Percentiles rank a stretch among this genome's conserved stretches.
Evolutionary conservation across 257 asterid genomes (phyloP).

Genomic region (Solanum chiquidenum): DNA sequence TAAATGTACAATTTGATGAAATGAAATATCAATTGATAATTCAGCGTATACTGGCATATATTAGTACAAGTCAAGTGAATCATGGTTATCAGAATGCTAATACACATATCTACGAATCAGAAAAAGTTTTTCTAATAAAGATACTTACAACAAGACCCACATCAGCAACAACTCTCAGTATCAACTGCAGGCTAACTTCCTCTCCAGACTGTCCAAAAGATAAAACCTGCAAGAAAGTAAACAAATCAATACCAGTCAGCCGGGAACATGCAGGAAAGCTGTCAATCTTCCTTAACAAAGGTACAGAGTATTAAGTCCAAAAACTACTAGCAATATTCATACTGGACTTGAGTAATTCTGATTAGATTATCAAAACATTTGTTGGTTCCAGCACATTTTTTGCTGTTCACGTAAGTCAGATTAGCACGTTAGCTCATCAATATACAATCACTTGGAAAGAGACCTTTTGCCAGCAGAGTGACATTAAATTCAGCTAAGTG

Average conservation of each 20-base stretch:
- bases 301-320: neutral
- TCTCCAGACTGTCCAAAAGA: conserved; percentile 82
- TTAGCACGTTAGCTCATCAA: neutral
- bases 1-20: neutral
- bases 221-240: conserved; percentile 48
- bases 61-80: neutral
- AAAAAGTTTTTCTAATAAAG: neutral
- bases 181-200: conserved; percentile 78
- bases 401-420: neutral
- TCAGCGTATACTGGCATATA: neutral
- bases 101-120: neutral
- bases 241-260: neutral
- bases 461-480: neutral
- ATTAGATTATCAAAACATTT: neutral
- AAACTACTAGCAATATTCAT: neutral
- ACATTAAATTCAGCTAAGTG: neutral
- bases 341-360: neutral
- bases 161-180: conserved; percentile 94
- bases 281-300: neutral
- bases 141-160: conserved; percentile 91
- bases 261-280: neutral
- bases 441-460: neutral
- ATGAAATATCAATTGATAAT: neutral
- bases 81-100: neutral
- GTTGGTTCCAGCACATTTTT: neutral